Evolutionary conservation across 305 asterid genomes (phyloP), one percentile per base, ranked within the genome.

Genomic region (Nicotiana rustica): DNA sequence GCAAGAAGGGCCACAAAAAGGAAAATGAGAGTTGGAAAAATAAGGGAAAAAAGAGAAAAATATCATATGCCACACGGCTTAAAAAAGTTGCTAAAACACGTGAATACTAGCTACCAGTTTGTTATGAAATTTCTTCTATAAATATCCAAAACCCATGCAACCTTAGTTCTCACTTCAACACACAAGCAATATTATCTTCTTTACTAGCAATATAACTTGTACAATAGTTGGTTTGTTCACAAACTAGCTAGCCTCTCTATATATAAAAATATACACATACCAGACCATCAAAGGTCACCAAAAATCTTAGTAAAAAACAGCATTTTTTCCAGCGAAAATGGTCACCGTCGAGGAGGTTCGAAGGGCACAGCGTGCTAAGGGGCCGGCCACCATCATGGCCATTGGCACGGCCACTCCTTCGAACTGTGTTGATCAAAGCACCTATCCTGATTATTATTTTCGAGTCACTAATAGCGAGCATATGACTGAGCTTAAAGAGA

Each of bases 301-400:
- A 15, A 1, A 13, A 10, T 0, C 35, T 18, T 41, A 70, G 18
- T 10, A 0, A n/a, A 36, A 69, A n/a, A 60, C 66, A 18, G 13
- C 35, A 21, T 62, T 3, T 21, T 62, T 62, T 62, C 3, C 5
- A 10, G 18, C 17, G 62, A 60, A 67, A 86, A 87, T 91, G 97
- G 90, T 83, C 38, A 88, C 90, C 29, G 93, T 91, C 0, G 93
- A 91, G 85, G 95, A 91, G 38, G 73, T 92, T 69, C 88, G 92
- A 10, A 82, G 84, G 66, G 89, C 95, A 7, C 93, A 90, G n/a
- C 86, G 97, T 44, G 97, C 95, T 0, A 88, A 91, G 49, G 95
- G 95, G 0, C 93, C 97, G 1, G 95, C 97, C 79, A 89, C 91
- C 6, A 67, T 92, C 78, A 19, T 92, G 70, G 95, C 97, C 6